Conservation (phyloP, 177 flowering plant genomes). For the Vitis hybrid region DNA sequence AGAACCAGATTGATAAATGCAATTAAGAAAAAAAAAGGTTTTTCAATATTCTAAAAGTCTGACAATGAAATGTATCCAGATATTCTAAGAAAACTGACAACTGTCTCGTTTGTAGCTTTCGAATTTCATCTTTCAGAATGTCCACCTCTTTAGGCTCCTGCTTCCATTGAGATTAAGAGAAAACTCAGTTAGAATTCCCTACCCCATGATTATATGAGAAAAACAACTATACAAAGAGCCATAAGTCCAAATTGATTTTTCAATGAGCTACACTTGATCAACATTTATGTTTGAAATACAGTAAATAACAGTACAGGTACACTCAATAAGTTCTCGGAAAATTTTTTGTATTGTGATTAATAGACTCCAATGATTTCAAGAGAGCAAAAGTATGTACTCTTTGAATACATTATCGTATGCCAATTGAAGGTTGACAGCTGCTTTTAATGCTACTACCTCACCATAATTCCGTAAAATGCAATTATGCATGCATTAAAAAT, state of each 20-base stretch:
- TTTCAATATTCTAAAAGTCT: not conserved
- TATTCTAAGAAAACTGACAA: slow-evolving; percentile 35
- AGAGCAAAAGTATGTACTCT: too few species aligned
- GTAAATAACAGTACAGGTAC: too few species aligned
- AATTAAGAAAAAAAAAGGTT: not conserved
- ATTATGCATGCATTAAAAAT: too few species aligned
- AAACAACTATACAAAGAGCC: not conserved
- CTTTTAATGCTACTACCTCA: too few species aligned
- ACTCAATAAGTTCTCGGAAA: too few species aligned
- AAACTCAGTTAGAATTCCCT: not conserved
- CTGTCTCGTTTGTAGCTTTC: slow-evolving; percentile 43
- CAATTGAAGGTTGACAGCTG: too few species aligned
- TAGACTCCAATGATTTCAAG: too few species aligned
- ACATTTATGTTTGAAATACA: too few species aligned
- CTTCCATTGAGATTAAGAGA: slow-evolving; percentile 21
- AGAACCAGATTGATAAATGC: slow-evolving; percentile 5
- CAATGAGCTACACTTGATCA: too few species aligned
- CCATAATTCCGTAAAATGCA: too few species aligned
- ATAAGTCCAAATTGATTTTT: not conserved
- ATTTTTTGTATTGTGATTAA: too few species aligned
- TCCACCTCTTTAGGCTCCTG: slow-evolving; percentile 43
- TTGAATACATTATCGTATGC: too few species aligned
- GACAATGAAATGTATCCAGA: not conserved
- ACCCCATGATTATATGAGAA: not conserved
- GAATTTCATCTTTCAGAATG: slow-evolving; percentile 54